Conservation (phyloP, 495 filamentous ascomycete genomes). For the Penicillium goetzii region DNA sequence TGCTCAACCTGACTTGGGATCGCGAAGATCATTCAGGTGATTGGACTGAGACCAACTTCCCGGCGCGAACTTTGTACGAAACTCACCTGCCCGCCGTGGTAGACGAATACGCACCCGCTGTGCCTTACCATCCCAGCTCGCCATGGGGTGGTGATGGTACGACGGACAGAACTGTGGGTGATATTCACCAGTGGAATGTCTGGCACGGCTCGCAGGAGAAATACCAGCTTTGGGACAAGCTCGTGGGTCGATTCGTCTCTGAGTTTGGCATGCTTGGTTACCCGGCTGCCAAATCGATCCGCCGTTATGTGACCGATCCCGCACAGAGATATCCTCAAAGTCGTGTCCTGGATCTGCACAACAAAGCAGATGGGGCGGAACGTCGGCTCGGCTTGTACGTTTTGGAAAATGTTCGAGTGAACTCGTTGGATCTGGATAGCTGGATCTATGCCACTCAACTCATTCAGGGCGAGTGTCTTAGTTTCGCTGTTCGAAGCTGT, state of each 20-base stretch:
- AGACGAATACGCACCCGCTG: not conserved
- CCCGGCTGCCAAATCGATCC: not conserved
- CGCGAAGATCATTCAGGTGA: not conserved
- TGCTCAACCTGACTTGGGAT: slow-evolving; percentile 1
- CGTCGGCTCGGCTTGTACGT: not conserved
- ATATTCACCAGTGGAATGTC: slow-evolving; percentile 89
- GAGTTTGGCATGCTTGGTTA: slow-evolving; percentile 83
- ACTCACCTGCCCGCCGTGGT: not conserved
- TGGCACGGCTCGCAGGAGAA: slow-evolving; percentile 82
- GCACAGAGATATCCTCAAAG: slow-evolving; percentile 3
- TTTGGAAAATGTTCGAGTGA: not conserved
- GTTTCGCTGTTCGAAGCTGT: slow-evolving; percentile 1
- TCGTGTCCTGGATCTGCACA: not conserved
- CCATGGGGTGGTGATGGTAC: slow-evolving; percentile 1
- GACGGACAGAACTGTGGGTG: slow-evolving; percentile 28
- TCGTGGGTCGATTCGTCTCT: slow-evolving; percentile 76
- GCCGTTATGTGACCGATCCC: not conserved
- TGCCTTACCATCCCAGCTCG: not conserved
- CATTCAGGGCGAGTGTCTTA: not conserved
- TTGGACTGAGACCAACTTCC: not conserved
- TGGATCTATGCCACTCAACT: slow-evolving; percentile 2
- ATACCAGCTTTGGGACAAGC: slow-evolving; percentile 77
- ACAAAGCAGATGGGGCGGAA: not conserved
- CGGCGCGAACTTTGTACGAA: not conserved
- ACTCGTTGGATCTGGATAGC: not conserved